Percentiles rank a stretch among this genome's conserved stretches.
Evolutionary conservation across 2,329 filamentous ascomycete species (phyloP).

Genomic region (Ceratocystis huliohia): DNA sequence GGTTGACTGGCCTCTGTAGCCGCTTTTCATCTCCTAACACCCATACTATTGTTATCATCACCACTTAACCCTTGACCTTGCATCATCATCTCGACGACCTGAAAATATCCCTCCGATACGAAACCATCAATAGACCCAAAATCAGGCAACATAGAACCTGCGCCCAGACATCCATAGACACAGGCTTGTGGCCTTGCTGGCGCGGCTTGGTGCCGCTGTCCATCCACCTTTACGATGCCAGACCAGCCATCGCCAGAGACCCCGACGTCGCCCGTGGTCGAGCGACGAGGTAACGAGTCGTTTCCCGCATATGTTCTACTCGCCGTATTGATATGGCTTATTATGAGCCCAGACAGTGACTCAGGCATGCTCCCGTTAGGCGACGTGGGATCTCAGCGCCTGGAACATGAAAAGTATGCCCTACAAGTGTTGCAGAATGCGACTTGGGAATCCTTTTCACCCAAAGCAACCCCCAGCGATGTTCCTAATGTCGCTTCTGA

Average conservation of each 20-base stretch:
- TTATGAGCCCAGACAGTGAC: slow-evolving; percentile 16
- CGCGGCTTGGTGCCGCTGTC: slow-evolving; percentile 9
- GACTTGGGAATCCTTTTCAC: slow-evolving; percentile 48
- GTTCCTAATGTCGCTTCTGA: background rate
- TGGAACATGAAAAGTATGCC: slow-evolving; percentile 40
- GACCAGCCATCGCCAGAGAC: slow-evolving; percentile 2
- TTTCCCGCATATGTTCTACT: slow-evolving; percentile 16
- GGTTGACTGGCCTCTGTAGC: background rate
- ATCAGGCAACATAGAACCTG: background rate
- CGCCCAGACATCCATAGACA: background rate
- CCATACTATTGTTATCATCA: slow-evolving; percentile 1
- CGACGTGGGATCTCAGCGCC: slow-evolving; percentile 28
- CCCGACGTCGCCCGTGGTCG: background rate
- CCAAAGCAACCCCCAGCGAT: slow-evolving; percentile 24
- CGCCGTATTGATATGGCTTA: slow-evolving; percentile 18
- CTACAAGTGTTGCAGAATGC: slow-evolving; percentile 43
- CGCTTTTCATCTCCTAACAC: background rate
- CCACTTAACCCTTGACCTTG: background rate
- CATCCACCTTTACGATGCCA: slow-evolving; percentile 4
- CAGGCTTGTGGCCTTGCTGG: slow-evolving; percentile 5
- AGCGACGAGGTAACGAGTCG: slow-evolving; percentile 11
- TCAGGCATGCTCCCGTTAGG: slow-evolving; percentile 28
- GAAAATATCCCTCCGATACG: background rate
- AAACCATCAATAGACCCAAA: background rate
- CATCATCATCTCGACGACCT: background rate